Percentiles rank a stretch among this genome's conserved stretches.
Conservation (phyloP, 169 alveolate species). For the Perkinsus chesapeaki region DNA sequence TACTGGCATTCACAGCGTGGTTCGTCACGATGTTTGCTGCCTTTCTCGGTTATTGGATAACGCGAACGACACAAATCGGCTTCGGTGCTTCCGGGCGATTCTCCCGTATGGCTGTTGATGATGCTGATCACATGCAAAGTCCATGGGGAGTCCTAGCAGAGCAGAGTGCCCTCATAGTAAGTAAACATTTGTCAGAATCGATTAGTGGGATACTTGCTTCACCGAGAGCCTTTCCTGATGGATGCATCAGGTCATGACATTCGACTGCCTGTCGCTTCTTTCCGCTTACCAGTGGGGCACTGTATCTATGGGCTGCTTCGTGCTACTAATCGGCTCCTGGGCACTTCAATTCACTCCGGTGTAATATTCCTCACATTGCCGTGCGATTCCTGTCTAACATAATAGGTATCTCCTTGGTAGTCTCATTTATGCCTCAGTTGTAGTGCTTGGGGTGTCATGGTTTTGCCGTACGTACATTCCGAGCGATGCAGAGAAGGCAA, state of each 20-base stretch:
- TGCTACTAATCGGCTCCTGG: background rate
- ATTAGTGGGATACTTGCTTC: background rate
- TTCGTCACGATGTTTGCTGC: background rate
- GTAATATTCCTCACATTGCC: background rate
- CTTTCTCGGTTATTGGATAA: background rate
- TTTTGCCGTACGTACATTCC: background rate
- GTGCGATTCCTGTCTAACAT: background rate
- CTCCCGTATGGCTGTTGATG: background rate
- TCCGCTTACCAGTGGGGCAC: background rate
- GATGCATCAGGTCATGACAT: background rate
- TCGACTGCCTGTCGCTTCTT: background rate
- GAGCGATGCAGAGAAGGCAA: background rate
- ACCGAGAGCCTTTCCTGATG: too few species aligned
- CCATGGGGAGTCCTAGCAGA: background rate
- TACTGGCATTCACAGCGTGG: background rate
- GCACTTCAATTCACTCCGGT: background rate
- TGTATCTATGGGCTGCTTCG: background rate
- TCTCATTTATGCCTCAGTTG: background rate
- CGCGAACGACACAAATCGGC: background rate
- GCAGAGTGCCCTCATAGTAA: background rate
- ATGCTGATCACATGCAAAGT: background rate
- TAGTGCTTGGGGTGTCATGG: background rate
- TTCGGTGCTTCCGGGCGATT: background rate
- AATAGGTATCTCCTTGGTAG: background rate
- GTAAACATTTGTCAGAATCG: too few species aligned